Evolutionary conservation across 1,284 basidiomycete genomes (phyloP).

Genomic region (Mycosarcoma maydis): DNA sequence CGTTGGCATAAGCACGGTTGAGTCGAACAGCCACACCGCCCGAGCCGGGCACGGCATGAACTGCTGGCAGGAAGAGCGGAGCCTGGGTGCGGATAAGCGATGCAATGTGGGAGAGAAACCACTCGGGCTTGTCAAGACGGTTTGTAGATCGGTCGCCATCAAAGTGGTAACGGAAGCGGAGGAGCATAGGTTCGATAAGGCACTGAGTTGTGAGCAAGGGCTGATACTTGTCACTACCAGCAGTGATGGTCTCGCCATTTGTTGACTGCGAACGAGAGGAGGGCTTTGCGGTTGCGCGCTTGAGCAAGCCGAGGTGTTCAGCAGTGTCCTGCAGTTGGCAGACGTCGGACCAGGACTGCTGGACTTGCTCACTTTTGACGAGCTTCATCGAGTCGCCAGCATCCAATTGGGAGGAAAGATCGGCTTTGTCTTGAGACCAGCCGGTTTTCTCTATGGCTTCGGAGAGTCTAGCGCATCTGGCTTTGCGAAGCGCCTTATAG

Average conservation of each 20-base stretch:
- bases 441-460: constrained; percentile 33
- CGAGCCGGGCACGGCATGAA: constrained; percentile 14
- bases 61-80: constrained; percentile 75
- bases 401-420: constrained; percentile 1
- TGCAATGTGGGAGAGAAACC: constrained; percentile 91
- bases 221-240: constrained; percentile 58
- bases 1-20: constrained; percentile 73
- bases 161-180: constrained; percentile 96
- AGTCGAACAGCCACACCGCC: constrained; percentile 14
- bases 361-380: constrained; percentile 12
- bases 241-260: background rate
- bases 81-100: constrained; percentile 70
- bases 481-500: constrained; percentile 31
- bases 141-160: constrained; percentile 87
- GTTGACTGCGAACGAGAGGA: background rate
- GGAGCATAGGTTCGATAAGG: constrained; percentile 82
- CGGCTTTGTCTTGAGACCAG: constrained; percentile 24
- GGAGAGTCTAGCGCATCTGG: constrained; percentile 19
- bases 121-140: constrained; percentile 93
- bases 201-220: constrained; percentile 73
- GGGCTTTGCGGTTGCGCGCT: constrained; percentile 26
- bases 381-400: constrained; percentile 2
- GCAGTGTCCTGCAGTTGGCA: constrained; percentile 54
- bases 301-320: constrained; percentile 37
- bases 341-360: constrained; percentile 50